Percentiles rank a stretch among this genome's conserved stretches.
These are phyloP conservation scores for Ustilago cynodontis DNA, from an alignment of 1,284 basidiomycete genomes.

Conservation along the genomic window DNA sequence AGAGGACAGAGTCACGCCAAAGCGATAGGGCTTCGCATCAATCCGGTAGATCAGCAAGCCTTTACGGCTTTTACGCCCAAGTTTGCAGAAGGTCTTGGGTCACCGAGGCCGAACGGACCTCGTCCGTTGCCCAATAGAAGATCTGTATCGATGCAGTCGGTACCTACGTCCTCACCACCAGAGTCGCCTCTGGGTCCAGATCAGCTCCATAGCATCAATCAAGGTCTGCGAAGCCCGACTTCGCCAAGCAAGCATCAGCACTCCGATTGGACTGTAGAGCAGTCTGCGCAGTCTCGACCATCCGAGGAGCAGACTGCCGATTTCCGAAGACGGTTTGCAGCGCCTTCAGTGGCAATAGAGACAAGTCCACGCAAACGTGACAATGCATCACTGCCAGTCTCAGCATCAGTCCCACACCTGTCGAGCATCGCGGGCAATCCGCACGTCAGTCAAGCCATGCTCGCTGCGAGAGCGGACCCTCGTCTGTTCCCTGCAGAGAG, in stretches of 20 bases:
- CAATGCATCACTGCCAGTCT: conserved; percentile 10
- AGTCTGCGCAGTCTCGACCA: neutral
- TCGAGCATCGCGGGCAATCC: conserved; percentile 5
- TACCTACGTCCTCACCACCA: conserved; percentile 17
- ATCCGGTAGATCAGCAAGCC: neutral
- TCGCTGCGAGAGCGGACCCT: conserved; percentile 26
- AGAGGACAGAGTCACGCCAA: conserved; percentile 11
- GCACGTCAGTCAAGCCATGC: conserved; percentile 32
- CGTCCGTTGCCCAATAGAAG: conserved; percentile 30
- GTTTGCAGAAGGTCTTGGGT: conserved; percentile 9
- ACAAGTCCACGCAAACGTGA: neutral
- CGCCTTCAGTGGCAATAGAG: neutral
- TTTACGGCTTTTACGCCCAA: neutral
- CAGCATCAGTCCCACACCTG: conserved; percentile 15
- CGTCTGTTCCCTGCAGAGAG: conserved; percentile 22
- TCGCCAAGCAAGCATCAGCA: conserved; percentile 3
- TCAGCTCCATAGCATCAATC: neutral
- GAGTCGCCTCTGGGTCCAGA: conserved; percentile 16
- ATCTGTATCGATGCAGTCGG: conserved; percentile 30
- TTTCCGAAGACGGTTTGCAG: neutral
- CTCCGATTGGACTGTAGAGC: conserved; percentile 8
- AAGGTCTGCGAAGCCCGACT: conserved; percentile 8
- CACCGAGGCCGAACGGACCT: conserved; percentile 33
- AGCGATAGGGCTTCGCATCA: conserved; percentile 13
- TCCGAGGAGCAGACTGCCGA: conserved; percentile 8